These are phyloP conservation scores for Starmera pachycereana DNA, from an alignment of 805 yeast species.

Conservation along the genomic window DNA sequence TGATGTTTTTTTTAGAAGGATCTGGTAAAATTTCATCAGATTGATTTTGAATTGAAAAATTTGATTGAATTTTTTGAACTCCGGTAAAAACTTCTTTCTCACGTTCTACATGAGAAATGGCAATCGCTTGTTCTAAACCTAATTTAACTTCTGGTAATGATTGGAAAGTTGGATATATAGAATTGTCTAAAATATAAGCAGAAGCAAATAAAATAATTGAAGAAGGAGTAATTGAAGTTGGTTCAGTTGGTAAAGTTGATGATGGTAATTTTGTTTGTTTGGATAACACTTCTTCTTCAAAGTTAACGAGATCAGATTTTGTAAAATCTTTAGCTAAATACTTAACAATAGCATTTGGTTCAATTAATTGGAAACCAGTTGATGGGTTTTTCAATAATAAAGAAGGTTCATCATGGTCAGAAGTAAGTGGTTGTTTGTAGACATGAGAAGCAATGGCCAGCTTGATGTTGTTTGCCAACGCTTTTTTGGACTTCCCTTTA, in stretches of 20 bases:
- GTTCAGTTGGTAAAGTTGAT: conserved; percentile 6
- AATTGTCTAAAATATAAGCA: conserved; percentile 32
- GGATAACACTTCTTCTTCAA: conserved; percentile 37
- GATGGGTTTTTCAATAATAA: conserved; percentile 8
- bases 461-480: conserved; percentile 17
- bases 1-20: conserved; percentile 62
- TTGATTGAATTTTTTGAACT: conserved; percentile 17
- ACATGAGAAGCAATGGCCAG: conserved; percentile 18
- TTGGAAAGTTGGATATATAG: conserved; percentile 18
- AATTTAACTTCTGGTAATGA: conserved; percentile 26
- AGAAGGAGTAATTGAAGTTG: conserved; percentile 30
- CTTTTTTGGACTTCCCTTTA: conserved; percentile 11
- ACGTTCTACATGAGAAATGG: conserved; percentile 34
- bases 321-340: conserved; percentile 44
- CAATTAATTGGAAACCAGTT: conserved; percentile 35
- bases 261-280: conserved; percentile 22
- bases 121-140: conserved; percentile 36
- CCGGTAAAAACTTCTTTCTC: conserved; percentile 33
- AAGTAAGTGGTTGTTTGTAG: conserved; percentile 10
- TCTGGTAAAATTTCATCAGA: conserved; percentile 48
- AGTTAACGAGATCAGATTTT: conserved; percentile 21
- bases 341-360: conserved; percentile 62
- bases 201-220: conserved; percentile 53
- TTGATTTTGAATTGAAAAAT: conserved; percentile 16
- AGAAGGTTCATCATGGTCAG: conserved; percentile 18